Base-by-base conservation (phyloP, 768 basidiomycete genomes). In the Clitopilus hobsonii region DNA sequence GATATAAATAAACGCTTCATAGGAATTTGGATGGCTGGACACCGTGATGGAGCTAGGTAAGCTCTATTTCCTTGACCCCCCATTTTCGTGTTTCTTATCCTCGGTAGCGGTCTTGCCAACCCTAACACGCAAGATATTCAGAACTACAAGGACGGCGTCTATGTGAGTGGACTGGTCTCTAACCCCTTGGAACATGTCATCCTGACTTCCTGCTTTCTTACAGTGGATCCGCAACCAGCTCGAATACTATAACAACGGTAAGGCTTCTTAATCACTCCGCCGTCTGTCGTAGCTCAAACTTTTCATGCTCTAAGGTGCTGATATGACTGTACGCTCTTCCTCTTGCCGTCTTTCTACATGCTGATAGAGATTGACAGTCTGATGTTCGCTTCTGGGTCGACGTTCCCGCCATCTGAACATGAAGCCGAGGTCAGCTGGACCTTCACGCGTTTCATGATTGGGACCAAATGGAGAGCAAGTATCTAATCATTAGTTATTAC, bases 161-260 rank as follows among this genome's bases (percentile, higher is more conserved):
- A 57, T 25, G 56, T 57, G 45, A 41, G 56, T 54, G 10, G 18
- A 32, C 25, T 26, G n/a, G 38, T 22, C 25, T 18, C 51, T 11
- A 10, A 52, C 25, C 5, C 10, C 5, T n/a, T 38, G 14, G 25
- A 22, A 38, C 6, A 38, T 36, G 32, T 3, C 32, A 10, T 36
- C 32, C 32, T 36, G 29, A 11, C n/a, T 3, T 14, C 10, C 6
- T 11, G 2, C 10, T 14, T 16, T 7, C 49, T 26, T 36, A 16
- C 48, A 57, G 56, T 57, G 56, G 56, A 54, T 57, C 45, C 45
- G 52, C 14, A 53, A 57, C 45, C 56, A 57, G 52, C 56, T 57
- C 20, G 25, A 57, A 14, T 56, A 56, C 29, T 53, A 56, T 48
- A 56, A 56, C 26, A 57, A 53, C 27, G 56, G 56, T 52, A 56